Evolutionary conservation across 1,284 basidiomycete species (phyloP), one percentile per base, ranked within the genome.

Genomic region (Sphagnurus paluster): DNA sequence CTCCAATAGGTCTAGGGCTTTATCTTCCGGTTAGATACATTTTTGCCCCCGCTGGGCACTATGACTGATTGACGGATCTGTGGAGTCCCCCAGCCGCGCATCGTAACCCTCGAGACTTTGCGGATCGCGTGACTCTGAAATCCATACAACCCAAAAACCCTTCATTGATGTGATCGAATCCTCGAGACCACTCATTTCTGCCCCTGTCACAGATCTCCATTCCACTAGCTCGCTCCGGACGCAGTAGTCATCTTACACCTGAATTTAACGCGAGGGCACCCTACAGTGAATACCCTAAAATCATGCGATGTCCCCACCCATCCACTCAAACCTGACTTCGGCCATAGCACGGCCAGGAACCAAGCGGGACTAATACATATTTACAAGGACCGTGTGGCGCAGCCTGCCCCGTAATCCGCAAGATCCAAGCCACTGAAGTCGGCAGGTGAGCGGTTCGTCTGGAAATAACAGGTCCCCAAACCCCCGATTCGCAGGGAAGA

Each of bases 161-260:
- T 42, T 41, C 42, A 39, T 51, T 28, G 49, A 51, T 24, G 38
- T 51, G 17, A 28, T 51, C 14, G 49, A 51, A n/a, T 51, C 49
- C 7, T 41, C 42, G 5, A 33, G 34, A 14, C 41, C 44, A 7
- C n/a, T 47, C 49, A 9, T 47, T 47, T 26, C 26, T 51, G 5
- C 38, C 49, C 17, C 40, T 45, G 7, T 51, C 45, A 47, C 45
- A 3, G 39, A 44, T 41, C 47, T 51, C 17, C 49, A 51, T 21
- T 51, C 49, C 13, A 47, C 49, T 51, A 51, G 20, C 45, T 51
- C 17, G 42, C 49, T n/a, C 49, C 44, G 14, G 26, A 37, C 13
- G 37, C 37, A 0, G n/a, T 51, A 9, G 49, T 51, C 8, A 38
- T 51, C 6, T 16, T 47, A 5, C 47, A 51, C 20, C 49, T 45